Conservation (phyloP, 495 filamentous ascomycete species). For the Baudoinia panamericana region DNA sequence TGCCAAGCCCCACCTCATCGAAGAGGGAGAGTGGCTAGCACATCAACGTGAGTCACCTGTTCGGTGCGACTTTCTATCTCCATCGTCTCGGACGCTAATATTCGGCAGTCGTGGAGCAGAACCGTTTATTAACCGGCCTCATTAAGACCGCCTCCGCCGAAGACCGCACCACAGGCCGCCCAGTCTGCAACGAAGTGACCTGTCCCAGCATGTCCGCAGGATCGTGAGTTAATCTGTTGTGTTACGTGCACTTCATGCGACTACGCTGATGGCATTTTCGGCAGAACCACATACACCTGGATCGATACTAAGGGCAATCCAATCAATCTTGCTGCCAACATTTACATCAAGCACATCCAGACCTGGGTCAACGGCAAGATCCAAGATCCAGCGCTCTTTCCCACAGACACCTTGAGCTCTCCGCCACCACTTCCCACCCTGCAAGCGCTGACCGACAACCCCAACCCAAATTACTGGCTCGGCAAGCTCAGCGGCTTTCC, state of each 20-base stretch:
- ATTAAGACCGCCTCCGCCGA: constrained; percentile 68
- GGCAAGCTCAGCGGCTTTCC: constrained; percentile 84
- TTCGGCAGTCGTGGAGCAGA: constrained; percentile 72
- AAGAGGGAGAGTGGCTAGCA: constrained; percentile 84
- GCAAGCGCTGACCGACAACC: too few relatives aligned
- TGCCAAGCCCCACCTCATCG: constrained; percentile 74
- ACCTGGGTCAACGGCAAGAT: constrained; percentile 87
- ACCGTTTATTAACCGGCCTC: constrained; percentile 72
- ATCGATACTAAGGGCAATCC: constrained; percentile 49
- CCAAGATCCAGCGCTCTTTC: constrained; percentile 73
- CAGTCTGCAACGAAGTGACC: constrained; percentile 66
- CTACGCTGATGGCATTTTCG: not conserved
- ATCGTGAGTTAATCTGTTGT: constrained; percentile 44
- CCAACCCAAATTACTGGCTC: constrained; percentile 55
- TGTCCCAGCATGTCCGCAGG: constrained; percentile 90
- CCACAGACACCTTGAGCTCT: constrained; percentile 46
- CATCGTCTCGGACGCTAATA: constrained; percentile 14
- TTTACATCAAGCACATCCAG: constrained; percentile 85
- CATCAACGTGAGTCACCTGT: constrained; percentile 62
- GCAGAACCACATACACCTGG: constrained; percentile 86
- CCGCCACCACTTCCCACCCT: constrained; percentile 35
- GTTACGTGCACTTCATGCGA: not conserved
- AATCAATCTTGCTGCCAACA: constrained; percentile 38
- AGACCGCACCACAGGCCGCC: constrained; percentile 52
- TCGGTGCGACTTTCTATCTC: not conserved